Conservation (phyloP, 768 basidiomycete species). For the Termitomyces sp. region DNA sequence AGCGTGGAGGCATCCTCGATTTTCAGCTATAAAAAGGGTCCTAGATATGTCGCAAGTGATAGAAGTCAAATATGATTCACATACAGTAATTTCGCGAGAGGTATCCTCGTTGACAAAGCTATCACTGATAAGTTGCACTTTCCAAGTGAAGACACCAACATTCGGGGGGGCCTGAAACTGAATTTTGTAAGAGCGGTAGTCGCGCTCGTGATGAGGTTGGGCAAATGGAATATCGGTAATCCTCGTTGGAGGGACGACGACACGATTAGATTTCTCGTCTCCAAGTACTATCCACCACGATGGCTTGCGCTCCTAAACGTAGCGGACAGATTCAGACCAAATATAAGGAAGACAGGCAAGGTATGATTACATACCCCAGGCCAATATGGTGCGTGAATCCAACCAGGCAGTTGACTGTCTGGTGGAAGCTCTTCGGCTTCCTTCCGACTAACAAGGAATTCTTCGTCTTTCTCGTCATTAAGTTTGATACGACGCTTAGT, state of each 20-base stretch:
- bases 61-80: slow-evolving; percentile 19
- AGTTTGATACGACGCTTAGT: slow-evolving; percentile 38
- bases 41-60: slow-evolving; percentile 2
- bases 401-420: slow-evolving; percentile 38
- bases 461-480: slow-evolving; percentile 61
- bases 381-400: slow-evolving; percentile 92
- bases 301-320: slow-evolving; percentile 72
- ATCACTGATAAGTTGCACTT: slow-evolving; percentile 80
- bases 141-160: slow-evolving; percentile 85
- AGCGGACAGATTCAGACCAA: background rate
- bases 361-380: slow-evolving; percentile 57
- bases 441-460: slow-evolving; percentile 58
- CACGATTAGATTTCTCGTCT: slow-evolving; percentile 77
- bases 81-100: slow-evolving; percentile 62
- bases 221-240: slow-evolving; percentile 76
- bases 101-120: slow-evolving; percentile 83
- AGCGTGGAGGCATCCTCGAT: slow-evolving; percentile 69
- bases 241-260: slow-evolving; percentile 83
- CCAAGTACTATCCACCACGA: slow-evolving; percentile 90
- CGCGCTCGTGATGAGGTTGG: slow-evolving; percentile 36
- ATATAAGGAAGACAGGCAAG: background rate
- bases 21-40: slow-evolving; percentile 51
- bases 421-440: slow-evolving; percentile 55
- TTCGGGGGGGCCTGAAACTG: slow-evolving; percentile 93
- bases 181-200: slow-evolving; percentile 81